phyloP scores from a whole-genome alignment of 108 stramenopile genomes.

The Nitzschia sp. region DNA sequence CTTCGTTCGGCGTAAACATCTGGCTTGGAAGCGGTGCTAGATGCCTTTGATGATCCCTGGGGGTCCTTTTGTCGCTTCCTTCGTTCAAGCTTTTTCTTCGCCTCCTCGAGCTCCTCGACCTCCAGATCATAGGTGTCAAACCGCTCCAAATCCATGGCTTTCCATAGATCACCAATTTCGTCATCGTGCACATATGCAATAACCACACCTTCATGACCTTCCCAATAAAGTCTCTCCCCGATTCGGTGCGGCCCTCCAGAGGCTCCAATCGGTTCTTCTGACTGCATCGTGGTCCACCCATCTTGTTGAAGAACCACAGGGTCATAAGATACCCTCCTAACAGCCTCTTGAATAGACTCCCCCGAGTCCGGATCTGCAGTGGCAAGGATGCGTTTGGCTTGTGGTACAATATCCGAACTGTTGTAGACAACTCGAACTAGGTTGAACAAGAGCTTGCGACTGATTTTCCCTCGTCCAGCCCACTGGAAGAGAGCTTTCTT shows the following conservation, averaged over 20 bases:
- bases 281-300: conserved; percentile 78
- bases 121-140: conserved; percentile 82
- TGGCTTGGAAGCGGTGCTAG: background rate
- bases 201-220: conserved; percentile 70
- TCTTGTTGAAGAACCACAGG: conserved; percentile 74
- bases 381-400: conserved; percentile 68
- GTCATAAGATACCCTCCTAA: conserved; percentile 66
- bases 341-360: conserved; percentile 36
- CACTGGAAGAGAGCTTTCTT: conserved; percentile 37
- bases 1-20: conserved; percentile 1
- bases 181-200: conserved; percentile 80
- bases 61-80: conserved; percentile 39
- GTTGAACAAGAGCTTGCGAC: conserved; percentile 51
- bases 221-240: conserved; percentile 63
- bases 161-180: conserved; percentile 83
- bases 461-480: conserved; percentile 47
- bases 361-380: conserved; percentile 24
- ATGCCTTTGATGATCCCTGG: conserved; percentile 1
- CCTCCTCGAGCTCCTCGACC: conserved; percentile 69
- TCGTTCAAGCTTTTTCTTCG: conserved; percentile 62
- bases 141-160: conserved; percentile 76
- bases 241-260: conserved; percentile 71
- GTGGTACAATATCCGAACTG: conserved; percentile 52
- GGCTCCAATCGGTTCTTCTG: conserved; percentile 52
- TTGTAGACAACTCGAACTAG: conserved; percentile 63